Conservation (phyloP, 495 filamentous ascomycete species). For the Astrothelium macrocarpum region DNA sequence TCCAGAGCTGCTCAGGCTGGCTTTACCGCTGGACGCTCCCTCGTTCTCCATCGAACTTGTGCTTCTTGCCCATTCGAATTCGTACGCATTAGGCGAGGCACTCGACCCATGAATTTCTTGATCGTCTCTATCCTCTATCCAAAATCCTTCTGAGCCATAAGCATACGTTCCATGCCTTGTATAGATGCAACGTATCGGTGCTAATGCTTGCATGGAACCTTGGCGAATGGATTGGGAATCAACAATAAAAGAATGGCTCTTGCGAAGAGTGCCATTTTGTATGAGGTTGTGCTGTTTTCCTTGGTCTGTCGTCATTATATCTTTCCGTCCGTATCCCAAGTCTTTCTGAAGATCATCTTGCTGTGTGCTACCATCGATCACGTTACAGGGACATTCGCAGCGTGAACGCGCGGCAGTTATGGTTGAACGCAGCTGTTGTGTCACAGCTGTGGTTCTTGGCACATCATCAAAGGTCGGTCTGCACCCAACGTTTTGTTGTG, state of each 20-base stretch:
- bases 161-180: background rate
- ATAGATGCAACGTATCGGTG: background rate
- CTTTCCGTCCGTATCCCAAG: background rate
- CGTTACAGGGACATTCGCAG: background rate
- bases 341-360: background rate
- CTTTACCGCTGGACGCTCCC: background rate
- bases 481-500: background rate
- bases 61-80: background rate
- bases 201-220: background rate
- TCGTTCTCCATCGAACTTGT: background rate
- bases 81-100: background rate
- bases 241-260: background rate
- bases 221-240: background rate
- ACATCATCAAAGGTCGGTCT: background rate
- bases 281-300: background rate
- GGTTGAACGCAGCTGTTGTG: background rate
- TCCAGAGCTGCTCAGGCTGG: background rate
- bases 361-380: background rate
- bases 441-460: background rate
- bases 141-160: background rate
- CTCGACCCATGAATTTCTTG: background rate
- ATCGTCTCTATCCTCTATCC: background rate
- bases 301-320: background rate
- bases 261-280: background rate
- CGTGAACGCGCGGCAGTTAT: background rate